Conservation (phyloP, 345 rosid genomes). For the Crucihimalaya himalaica region DNA sequence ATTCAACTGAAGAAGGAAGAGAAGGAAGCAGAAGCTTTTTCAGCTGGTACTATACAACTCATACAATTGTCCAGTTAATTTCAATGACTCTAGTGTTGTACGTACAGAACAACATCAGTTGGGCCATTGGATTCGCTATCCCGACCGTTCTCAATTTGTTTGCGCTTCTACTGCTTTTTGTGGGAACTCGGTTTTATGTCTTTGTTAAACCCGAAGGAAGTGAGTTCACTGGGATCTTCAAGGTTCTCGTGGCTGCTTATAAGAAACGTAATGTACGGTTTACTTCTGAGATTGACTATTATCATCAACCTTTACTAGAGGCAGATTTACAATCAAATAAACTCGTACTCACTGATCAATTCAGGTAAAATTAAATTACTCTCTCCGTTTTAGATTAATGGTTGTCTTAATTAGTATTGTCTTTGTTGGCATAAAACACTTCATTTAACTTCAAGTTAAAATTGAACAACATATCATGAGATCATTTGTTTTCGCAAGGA, state of each 20-base stretch:
- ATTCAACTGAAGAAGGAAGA: conserved; percentile 62
- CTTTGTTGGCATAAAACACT: not conserved
- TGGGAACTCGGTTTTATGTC: conserved; percentile 64
- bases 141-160: conserved; percentile 59
- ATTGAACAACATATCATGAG: too few relatives aligned
- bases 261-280: conserved; percentile 48
- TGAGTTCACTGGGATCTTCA: conserved; percentile 52
- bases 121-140: conserved; percentile 75
- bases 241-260: conserved; percentile 57
- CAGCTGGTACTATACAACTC: conserved; percentile 73
- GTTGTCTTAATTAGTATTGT: not conserved
- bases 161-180: conserved; percentile 55
- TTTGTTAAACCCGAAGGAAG: conserved; percentile 69
- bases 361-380: conserved; percentile 43
- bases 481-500: not conserved
- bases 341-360: conserved; percentile 51
- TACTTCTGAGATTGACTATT: conserved; percentile 36
- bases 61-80: conserved; percentile 57
- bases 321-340: conserved; percentile 36
- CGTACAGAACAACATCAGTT: conserved; percentile 72
- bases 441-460: not conserved
- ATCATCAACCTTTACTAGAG: conserved; percentile 63
- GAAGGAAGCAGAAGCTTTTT: conserved; percentile 69
- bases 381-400: not conserved
- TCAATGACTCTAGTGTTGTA: conserved; percentile 64